These are phyloP conservation scores for Candida glucosophila DNA, from an alignment of 1,139 yeast genomes.

Conservation along the genomic window DNA sequence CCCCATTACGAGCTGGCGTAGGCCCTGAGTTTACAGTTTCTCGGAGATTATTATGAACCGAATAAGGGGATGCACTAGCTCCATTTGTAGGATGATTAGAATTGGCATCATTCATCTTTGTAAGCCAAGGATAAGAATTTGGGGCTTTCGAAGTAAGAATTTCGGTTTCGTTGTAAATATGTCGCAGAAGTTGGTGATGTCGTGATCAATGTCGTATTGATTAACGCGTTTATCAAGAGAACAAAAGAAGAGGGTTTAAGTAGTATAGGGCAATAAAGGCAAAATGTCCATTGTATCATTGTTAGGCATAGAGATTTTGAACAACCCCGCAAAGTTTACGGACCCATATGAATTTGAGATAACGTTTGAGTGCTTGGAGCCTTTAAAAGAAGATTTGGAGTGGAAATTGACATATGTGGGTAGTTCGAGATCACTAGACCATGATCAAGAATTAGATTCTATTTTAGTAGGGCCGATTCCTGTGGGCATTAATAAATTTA, in stretches of 20 bases:
- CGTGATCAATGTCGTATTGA: too few species aligned
- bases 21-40: too few species aligned
- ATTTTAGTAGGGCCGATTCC: slow-evolving; percentile 97
- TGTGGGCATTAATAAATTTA: slow-evolving; percentile 88
- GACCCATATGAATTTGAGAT: slow-evolving; percentile 95
- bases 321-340: slow-evolving; percentile 90
- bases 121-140: too few species aligned
- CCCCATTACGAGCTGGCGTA: too few species aligned
- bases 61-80: too few species aligned
- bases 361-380: slow-evolving; percentile 93
- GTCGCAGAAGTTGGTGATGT: too few species aligned
- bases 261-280: neutral
- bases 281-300: slow-evolving; percentile 89
- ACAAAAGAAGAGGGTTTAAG: slow-evolving; percentile 1
- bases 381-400: slow-evolving; percentile 85
- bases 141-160: too few species aligned
- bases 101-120: too few species aligned
- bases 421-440: slow-evolving; percentile 84
- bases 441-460: slow-evolving; percentile 94
- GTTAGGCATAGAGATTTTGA: slow-evolving; percentile 83
- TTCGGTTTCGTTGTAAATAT: too few species aligned
- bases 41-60: too few species aligned
- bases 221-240: neutral
- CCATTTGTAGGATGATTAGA: too few species aligned
- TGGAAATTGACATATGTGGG: slow-evolving; percentile 98